Percentiles rank a stretch among this genome's conserved stretches.
phyloP scores from a whole-genome alignment of 257 asterid species.

The Solanum peruvianum region DNA sequence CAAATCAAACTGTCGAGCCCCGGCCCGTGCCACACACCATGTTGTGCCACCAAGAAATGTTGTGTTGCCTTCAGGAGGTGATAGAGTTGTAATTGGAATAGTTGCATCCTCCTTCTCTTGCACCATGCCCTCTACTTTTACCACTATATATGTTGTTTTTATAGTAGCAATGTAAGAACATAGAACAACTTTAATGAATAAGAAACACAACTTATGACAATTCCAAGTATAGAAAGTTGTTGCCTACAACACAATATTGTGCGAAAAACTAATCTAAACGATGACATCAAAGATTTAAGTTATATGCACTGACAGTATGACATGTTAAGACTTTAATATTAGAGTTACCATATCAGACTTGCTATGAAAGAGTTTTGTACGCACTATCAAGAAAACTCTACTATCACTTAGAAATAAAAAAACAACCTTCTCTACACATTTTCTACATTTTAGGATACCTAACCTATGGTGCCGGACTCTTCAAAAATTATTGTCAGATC shows the following conservation, averaged over 20 bases:
- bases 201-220: not conserved
- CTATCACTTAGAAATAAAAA: not conserved
- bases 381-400: not conserved
- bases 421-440: not conserved
- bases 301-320: not conserved
- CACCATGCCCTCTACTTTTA: conserved; percentile 10
- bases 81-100: conserved; percentile 19
- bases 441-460: not conserved
- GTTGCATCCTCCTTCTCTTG: conserved; percentile 32
- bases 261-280: not conserved
- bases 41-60: conserved; percentile 53
- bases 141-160: not conserved
- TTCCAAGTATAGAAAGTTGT: not conserved
- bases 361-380: not conserved
- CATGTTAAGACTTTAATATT: not conserved
- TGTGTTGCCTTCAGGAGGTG: conserved; percentile 73
- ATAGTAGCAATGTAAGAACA: not conserved
- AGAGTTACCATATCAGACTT: not conserved
- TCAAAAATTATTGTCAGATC: not conserved
- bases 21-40: conserved; percentile 74
- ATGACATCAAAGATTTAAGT: not conserved
- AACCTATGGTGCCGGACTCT: not conserved
- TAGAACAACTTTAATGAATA: not conserved
- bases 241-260: not conserved
- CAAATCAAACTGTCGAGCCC: conserved; percentile 31